Evolutionary conservation across 2,329 filamentous ascomycete genomes (phyloP), one percentile per base, ranked within the genome.

Genomic region (Phaeoacremonium minimum): DNA sequence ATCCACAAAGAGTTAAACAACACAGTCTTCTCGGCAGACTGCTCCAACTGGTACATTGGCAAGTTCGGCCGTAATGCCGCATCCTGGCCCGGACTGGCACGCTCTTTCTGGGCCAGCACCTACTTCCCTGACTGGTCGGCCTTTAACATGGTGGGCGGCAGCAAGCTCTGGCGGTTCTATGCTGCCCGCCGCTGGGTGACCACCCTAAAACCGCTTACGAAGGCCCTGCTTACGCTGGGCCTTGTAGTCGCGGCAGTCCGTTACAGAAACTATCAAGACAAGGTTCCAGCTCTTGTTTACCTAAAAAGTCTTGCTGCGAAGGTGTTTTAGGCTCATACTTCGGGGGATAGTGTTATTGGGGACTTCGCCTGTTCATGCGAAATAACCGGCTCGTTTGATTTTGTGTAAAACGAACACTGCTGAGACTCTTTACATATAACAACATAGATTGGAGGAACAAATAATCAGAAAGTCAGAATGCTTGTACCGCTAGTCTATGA

Each of bases 31-130:
- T 40, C 51, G 11, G 57, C 48, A 1, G 59, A 50, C 18, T 67
- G 63, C 36, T 59, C 53, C 14, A 66, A 66, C 41, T 67, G 60
- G 63, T 66, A 67, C 39, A 63, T 67, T 29, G 53, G 55, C 39
- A 43, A 52, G 6, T 46, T 48, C 15, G 62, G 63, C 1, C 51
- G 58, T 4, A 66, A 66, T 34, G 45, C 55, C 1, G 58, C 59
- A 1, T 55, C 52, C 1, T 62, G 55, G 55, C 58, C 57, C 1
- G 50, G 50, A 3, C 44, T 48, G 22, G 55, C 55, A 2, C 42
- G 39, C 12, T 44, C 42, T 7, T 57, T 48, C 40, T 58, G 55
- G 54, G 37, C 36, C 11, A 39, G 41, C 7, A 51, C 52, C 5
- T 41, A 42, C 26, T 49, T 55, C 29, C 51, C 52, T 2, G 30